Evolutionary conservation across 176 grass and related monocot genomes (phyloP).

Genomic region (Echinochloa phyllopogon): DNA sequence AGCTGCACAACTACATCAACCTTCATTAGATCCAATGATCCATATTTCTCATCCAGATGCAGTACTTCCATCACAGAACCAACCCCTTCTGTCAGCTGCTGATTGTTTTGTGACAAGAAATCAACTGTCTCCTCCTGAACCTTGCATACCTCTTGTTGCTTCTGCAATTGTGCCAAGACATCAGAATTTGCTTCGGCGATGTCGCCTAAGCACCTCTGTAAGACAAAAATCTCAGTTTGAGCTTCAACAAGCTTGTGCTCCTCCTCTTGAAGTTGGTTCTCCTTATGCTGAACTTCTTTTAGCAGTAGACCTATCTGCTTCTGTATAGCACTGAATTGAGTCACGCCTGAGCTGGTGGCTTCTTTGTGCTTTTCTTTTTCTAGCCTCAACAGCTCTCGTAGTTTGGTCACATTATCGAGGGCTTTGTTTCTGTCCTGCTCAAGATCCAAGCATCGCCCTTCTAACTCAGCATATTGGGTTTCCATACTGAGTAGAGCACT

Average conservation of each 20-base stretch:
- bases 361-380: constrained; percentile 65
- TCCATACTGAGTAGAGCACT: constrained; percentile 68
- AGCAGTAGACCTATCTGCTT: constrained; percentile 59
- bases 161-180: constrained; percentile 37
- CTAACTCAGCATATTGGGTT: constrained; percentile 67
- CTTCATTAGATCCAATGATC: constrained; percentile 71
- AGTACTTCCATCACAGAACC: constrained; percentile 67
- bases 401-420: constrained; percentile 45
- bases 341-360: constrained; percentile 52
- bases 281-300: constrained; percentile 52
- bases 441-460: constrained; percentile 67
- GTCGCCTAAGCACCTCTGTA: constrained; percentile 74
- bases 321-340: constrained; percentile 51
- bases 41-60: constrained; percentile 83
- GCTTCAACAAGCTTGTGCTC: constrained; percentile 65
- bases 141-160: constrained; percentile 49
- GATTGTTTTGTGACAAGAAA: constrained; percentile 53
- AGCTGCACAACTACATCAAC: constrained; percentile 92
- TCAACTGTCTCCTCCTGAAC: constrained; percentile 48
- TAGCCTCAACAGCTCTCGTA: constrained; percentile 56
- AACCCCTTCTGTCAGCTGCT: constrained; percentile 67
- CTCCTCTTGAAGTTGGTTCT: constrained; percentile 68
- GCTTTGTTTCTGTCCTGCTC: constrained; percentile 66
- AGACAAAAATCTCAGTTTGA: constrained; percentile 77
- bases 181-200: constrained; percentile 64